A percentile compares a stretch with the other conserved stretches of the same genome.
These are phyloP conservation scores for Malania oleifera DNA, from an alignment of 164 flowering plant species.

Conservation along the genomic window DNA sequence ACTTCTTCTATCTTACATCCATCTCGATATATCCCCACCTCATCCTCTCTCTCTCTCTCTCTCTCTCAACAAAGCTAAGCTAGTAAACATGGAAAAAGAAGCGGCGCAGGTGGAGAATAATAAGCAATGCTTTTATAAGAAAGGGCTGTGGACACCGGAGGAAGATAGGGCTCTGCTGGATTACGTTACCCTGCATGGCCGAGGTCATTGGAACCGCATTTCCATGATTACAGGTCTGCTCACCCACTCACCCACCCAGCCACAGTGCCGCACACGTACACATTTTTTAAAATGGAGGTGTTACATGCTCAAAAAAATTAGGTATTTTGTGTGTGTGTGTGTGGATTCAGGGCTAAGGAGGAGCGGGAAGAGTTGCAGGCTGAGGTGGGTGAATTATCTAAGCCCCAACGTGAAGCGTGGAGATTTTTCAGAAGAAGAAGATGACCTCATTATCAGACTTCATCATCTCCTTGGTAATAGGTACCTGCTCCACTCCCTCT, in stretches of 20 bases:
- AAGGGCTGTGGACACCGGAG: slow-evolving; percentile 30
- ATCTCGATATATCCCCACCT: too few species aligned
- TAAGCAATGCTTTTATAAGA: too few species aligned
- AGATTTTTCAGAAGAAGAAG: slow-evolving; percentile 32
- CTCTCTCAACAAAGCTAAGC: slow-evolving; percentile 1
- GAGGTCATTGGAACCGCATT: slow-evolving; percentile 31
- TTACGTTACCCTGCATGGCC: slow-evolving; percentile 24
- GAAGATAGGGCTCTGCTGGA: slow-evolving; percentile 27
- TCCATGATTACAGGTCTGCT: slow-evolving; percentile 22
- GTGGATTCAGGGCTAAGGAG: slow-evolving; percentile 28
- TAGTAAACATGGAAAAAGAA: too few species aligned
- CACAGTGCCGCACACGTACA: neutral
- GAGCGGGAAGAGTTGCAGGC: slow-evolving; percentile 45
- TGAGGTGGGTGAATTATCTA: slow-evolving; percentile 42
- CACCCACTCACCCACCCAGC: neutral
- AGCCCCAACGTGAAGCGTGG: slow-evolving; percentile 33
- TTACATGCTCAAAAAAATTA: neutral
- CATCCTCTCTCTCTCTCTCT: neutral
- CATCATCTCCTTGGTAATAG: slow-evolving; percentile 43
- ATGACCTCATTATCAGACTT: slow-evolving; percentile 39
- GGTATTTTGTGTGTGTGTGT: neutral
- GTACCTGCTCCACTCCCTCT: slow-evolving; percentile 13
- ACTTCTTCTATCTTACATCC: too few species aligned
- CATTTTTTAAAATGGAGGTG: neutral
- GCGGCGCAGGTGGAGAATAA: too few species aligned